Evolutionary conservation across 306 rosid genomes (phyloP).

Genomic region (Lathyrus aphaca): DNA sequence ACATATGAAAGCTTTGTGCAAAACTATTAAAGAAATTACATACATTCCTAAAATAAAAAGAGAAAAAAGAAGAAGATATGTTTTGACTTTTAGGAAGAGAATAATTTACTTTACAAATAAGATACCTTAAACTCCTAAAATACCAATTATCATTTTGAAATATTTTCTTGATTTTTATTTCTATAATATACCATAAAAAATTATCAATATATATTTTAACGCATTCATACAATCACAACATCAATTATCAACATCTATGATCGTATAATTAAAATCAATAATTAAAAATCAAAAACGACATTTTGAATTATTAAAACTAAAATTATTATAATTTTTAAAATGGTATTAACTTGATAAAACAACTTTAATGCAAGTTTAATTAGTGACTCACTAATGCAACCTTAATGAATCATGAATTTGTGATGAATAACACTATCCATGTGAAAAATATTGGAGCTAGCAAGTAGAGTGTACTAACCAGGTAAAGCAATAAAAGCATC

Average conservation of each 20-base stretch:
- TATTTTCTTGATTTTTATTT: neutral
- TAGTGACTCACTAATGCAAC: neutral
- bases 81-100: neutral
- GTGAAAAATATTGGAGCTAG: constrained; percentile 15
- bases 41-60: neutral
- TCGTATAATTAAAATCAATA: too few species aligned
- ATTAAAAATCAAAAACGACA: too few species aligned
- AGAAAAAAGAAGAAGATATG: neutral
- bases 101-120: too few species aligned
- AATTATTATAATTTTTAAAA: too few species aligned
- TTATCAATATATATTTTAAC: neutral
- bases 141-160: neutral
- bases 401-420: neutral
- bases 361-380: neutral
- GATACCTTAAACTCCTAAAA: too few species aligned
- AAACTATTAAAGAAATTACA: neutral
- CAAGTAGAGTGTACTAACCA: constrained; percentile 55
- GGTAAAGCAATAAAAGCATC: constrained; percentile 99
- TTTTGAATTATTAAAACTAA: too few species aligned
- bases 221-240: too few species aligned
- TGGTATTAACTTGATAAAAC: neutral
- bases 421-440: neutral
- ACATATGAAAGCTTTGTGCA: neutral
- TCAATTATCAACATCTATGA: too few species aligned
- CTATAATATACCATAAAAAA: too few species aligned